Percentiles rank a stretch among this genome's conserved stretches.
phyloP scores from a whole-genome alignment of 495 filamentous ascomycete genomes.

The Penicillium pulvis region DNA sequence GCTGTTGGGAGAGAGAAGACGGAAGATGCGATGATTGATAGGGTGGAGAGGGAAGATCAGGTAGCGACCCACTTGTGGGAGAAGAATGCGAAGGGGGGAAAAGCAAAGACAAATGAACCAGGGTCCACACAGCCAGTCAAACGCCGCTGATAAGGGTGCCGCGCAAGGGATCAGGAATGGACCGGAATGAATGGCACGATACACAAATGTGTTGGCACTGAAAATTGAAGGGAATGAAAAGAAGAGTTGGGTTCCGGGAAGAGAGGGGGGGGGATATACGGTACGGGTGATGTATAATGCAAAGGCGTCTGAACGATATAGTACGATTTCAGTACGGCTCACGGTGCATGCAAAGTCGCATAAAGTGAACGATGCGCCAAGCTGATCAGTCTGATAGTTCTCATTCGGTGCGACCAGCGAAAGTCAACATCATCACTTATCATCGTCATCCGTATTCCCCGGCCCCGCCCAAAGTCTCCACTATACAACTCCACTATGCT shows the following conservation, averaged over 20 bases:
- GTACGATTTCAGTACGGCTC: too few relatives aligned
- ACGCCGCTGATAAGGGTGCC: conserved; percentile 16
- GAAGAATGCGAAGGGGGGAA: conserved; percentile 10
- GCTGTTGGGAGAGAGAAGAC: conserved; percentile 1
- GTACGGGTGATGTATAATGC: too few relatives aligned
- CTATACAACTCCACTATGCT: background rate
- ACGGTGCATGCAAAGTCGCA: too few relatives aligned
- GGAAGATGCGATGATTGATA: conserved; percentile 8
- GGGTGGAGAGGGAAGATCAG: conserved; percentile 9
- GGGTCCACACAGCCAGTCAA: conserved; percentile 10
- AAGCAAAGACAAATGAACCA: background rate
- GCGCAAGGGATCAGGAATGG: conserved; percentile 19
- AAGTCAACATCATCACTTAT: conserved; percentile 6
- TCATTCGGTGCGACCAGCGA: background rate
- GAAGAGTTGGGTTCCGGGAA: background rate
- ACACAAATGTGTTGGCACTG: background rate
- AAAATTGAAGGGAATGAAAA: background rate
- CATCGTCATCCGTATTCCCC: conserved; percentile 7
- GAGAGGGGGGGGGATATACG: background rate
- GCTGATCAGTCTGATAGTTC: too few relatives aligned
- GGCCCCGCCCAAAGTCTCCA: background rate
- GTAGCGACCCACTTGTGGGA: conserved; percentile 8
- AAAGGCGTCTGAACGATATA: too few relatives aligned
- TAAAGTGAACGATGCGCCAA: too few relatives aligned
- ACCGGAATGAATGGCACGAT: background rate